A percentile compares a stretch with the other conserved stretches of the same genome.
Evolutionary conservation across 1,284 basidiomycete species (phyloP).

Genomic region (Heimioporus retisporus): DNA sequence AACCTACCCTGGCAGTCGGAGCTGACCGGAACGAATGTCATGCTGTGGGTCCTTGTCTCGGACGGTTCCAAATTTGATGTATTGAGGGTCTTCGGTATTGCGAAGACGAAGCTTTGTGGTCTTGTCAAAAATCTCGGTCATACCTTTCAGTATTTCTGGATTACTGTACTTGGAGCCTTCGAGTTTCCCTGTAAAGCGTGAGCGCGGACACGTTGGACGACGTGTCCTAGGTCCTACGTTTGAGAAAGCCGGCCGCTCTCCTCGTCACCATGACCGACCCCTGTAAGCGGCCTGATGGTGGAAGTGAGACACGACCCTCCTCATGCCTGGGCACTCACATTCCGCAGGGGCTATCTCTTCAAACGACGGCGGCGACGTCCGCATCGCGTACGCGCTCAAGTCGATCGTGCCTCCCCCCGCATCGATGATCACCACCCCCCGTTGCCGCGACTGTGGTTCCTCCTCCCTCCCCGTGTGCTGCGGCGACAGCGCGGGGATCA

Average conservation of each 20-base stretch:
- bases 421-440: slow-evolving; percentile 63
- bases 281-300: slow-evolving; percentile 44
- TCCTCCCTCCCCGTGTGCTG: slow-evolving; percentile 20
- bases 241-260: slow-evolving; percentile 49
- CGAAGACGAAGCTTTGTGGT: slow-evolving; percentile 60
- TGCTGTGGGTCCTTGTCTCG: slow-evolving; percentile 56
- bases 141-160: slow-evolving; percentile 52
- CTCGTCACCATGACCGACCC: slow-evolving; percentile 55
- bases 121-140: slow-evolving; percentile 60
- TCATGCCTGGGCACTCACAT: slow-evolving; percentile 45
- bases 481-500: no score
- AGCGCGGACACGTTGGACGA: neutral
- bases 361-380: slow-evolving; percentile 42
- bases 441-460: slow-evolving; percentile 34
- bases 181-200: slow-evolving; percentile 45
- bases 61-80: slow-evolving; percentile 59
- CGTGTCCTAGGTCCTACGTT: slow-evolving; percentile 36
- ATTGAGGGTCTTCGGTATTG: slow-evolving; percentile 52
- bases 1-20: slow-evolving; percentile 54
- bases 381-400: slow-evolving; percentile 58
- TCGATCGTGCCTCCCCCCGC: slow-evolving; percentile 69
- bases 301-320: slow-evolving; percentile 9
- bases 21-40: slow-evolving; percentile 59
- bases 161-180: slow-evolving; percentile 39
- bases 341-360: slow-evolving; percentile 54